phyloP scores from a whole-genome alignment of 2,329 filamentous ascomycete genomes.

The Alternaria panax region DNA sequence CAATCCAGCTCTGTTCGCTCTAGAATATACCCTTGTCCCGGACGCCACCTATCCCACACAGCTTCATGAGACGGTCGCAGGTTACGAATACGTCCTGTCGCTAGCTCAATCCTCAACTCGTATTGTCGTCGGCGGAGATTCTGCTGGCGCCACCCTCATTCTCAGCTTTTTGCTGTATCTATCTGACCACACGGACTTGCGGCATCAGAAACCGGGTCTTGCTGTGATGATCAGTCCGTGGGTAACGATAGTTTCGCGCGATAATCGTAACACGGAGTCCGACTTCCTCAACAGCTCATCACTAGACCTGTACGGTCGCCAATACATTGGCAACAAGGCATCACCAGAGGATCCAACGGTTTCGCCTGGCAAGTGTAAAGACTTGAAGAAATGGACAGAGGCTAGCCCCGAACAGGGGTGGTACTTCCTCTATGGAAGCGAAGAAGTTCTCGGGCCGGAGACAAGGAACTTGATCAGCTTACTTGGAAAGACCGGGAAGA shows the following conservation, averaged over 20 bases:
- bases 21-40: conserved; percentile 83
- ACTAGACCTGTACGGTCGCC: conserved; percentile 72
- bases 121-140: conserved; percentile 79
- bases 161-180: conserved; percentile 76
- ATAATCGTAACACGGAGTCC: conserved; percentile 72
- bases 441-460: conserved; percentile 79
- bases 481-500: conserved; percentile 62
- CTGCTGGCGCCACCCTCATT: conserved; percentile 77
- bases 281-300: conserved; percentile 76
- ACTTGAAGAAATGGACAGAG: conserved; percentile 69
- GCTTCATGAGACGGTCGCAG: conserved; percentile 71
- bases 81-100: conserved; percentile 73
- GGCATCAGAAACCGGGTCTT: conserved; percentile 62
- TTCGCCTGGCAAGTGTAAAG: conserved; percentile 76
- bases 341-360: conserved; percentile 62
- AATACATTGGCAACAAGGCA: conserved; percentile 67
- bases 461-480: conserved; percentile 67
- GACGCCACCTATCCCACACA: conserved; percentile 77
- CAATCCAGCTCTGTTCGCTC: conserved; percentile 79
- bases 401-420: conserved; percentile 73
- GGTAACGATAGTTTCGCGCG: conserved; percentile 73
- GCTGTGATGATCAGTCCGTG: conserved; percentile 82
- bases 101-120: conserved; percentile 64
- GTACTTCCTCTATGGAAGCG: conserved; percentile 74
- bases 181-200: conserved; percentile 56